phyloP scores from a whole-genome alignment of 768 basidiomycete genomes.

The Tephrocybe sp. region DNA sequence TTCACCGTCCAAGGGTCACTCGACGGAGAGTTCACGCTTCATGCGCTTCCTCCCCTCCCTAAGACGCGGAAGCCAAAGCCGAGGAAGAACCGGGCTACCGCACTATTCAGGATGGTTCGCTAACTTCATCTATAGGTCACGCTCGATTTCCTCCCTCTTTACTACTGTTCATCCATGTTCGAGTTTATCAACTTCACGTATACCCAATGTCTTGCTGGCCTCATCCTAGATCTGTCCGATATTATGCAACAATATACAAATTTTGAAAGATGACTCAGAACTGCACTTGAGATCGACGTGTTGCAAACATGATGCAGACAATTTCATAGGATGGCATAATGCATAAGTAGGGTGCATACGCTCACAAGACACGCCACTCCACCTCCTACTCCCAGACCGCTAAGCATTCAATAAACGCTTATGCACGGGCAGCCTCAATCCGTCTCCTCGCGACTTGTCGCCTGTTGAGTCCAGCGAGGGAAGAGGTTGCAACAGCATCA shows the following conservation, averaged over 20 bases:
- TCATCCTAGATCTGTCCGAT: no score
- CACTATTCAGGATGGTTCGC: conserved; percentile 1
- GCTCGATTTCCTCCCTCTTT: background rate
- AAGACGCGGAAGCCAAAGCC: background rate
- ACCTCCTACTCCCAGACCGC: conserved; percentile 9
- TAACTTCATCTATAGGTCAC: conserved; percentile 1
- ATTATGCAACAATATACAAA: background rate
- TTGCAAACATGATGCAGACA: conserved; percentile 12
- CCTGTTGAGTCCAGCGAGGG: conserved; percentile 73
- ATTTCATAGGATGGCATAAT: conserved; percentile 18
- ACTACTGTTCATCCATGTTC: background rate
- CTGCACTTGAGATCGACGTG: conserved; percentile 2
- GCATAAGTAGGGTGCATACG: conserved; percentile 25
- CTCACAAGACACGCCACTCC: conserved; percentile 16
- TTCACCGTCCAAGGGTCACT: conserved; percentile 5
- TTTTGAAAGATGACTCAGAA: background rate
- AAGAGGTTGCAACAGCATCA: conserved; percentile 59
- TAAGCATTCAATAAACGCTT: background rate
- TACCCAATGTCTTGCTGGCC: no score
- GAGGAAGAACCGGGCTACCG: conserved; percentile 6
- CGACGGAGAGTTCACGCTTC: conserved; percentile 3
- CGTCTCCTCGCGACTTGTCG: conserved; percentile 84
- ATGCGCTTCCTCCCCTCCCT: conserved; percentile 6
- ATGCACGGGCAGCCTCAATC: conserved; percentile 78
- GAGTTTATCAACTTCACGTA: no score